Evolutionary conservation across 441 rosid species (phyloP).

Genomic region (Brassica hybrid): DNA sequence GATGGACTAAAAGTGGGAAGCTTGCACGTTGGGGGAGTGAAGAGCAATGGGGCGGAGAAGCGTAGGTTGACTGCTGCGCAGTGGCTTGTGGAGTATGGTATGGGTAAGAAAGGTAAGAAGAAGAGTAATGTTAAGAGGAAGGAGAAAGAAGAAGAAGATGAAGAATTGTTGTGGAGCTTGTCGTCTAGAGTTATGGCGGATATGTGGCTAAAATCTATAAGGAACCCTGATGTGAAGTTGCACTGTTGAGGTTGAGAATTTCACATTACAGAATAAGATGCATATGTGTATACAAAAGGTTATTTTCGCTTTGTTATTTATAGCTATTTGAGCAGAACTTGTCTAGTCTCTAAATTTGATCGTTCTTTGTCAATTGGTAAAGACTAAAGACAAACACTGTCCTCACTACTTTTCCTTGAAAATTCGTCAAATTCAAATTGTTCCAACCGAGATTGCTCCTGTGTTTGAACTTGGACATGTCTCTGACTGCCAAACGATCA

Average conservation of each 20-base stretch:
- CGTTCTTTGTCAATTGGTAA: not conserved
- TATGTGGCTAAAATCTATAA: constrained; percentile 93
- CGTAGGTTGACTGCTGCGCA: constrained; percentile 84
- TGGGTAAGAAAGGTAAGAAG: constrained; percentile 66
- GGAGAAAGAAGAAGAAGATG: constrained; percentile 41
- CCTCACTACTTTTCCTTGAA: not conserved
- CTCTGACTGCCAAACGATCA: not conserved
- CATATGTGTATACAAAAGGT: constrained; percentile 9
- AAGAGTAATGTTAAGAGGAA: constrained; percentile 48
- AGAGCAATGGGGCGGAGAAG: constrained; percentile 66
- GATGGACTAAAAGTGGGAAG: constrained; percentile 67
- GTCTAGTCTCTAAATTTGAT: not conserved
- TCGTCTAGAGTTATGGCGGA: constrained; percentile 91
- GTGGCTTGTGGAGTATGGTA: constrained; percentile 78
- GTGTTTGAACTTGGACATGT: constrained; percentile 7
- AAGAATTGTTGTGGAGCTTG: constrained; percentile 78
- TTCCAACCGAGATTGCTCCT: not conserved
- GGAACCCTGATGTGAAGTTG: constrained; percentile 81
- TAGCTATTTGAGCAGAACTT: not conserved
- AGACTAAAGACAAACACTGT: not conserved
- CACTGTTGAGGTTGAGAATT: constrained; percentile 17
- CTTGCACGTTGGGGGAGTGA: constrained; percentile 73
- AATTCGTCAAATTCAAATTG: not conserved
- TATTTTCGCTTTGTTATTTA: not conserved
- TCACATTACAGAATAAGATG: constrained; percentile 25